These are phyloP conservation scores for Chamaenerion angustifolium DNA, from an alignment of 345 rosid genomes.

Conservation along the genomic window DNA sequence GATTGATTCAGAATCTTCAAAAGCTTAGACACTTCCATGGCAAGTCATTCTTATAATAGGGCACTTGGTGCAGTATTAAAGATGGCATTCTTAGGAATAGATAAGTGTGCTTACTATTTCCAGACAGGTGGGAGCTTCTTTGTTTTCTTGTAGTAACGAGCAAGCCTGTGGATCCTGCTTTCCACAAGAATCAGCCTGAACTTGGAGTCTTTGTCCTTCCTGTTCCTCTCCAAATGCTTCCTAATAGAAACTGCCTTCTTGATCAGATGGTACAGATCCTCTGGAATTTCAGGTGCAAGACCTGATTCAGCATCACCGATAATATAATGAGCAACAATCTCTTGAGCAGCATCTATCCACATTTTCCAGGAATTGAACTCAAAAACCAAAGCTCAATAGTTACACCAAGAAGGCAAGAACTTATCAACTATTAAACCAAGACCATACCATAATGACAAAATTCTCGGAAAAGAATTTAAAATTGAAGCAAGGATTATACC, in stretches of 20 bases:
- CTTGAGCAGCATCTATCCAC: neutral
- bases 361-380: no score
- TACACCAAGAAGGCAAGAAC: no score
- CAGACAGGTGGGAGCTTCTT: conserved; percentile 17
- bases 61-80: no score
- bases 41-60: no score
- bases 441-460: no score
- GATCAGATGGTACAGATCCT: conserved; percentile 37
- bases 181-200: conserved; percentile 36
- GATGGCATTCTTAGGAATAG: neutral
- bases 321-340: no score
- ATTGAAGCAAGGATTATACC: no score
- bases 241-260: conserved; percentile 43
- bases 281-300: conserved; percentile 36
- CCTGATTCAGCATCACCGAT: neutral
- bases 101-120: conserved; percentile 10
- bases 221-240: conserved; percentile 39
- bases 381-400: no score
- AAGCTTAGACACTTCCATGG: no score
- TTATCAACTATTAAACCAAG: no score
- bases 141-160: conserved; percentile 18
- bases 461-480: no score
- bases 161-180: conserved; percentile 43
- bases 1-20: no score
- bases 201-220: conserved; percentile 18